Conservation (phyloP, 805 yeast genomes). For the Kazachstania viticola region DNA sequence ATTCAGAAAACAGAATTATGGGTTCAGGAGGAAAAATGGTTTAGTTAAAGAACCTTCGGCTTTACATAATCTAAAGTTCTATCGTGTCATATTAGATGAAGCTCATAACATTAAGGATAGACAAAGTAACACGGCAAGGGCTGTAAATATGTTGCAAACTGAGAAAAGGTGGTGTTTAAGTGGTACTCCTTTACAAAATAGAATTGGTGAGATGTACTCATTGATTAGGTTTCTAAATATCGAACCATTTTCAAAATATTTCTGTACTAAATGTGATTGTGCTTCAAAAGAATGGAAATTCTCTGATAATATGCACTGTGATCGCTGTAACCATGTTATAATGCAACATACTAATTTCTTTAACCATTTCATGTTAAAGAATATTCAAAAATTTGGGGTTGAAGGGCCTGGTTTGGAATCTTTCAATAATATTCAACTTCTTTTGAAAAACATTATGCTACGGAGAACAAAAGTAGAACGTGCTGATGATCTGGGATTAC, state of each 20-base stretch:
- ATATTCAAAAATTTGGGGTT: conserved; percentile 77
- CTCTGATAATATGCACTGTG: conserved; percentile 74
- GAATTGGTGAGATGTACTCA: conserved; percentile 94
- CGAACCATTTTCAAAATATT: conserved; percentile 80
- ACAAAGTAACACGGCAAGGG: conserved; percentile 84
- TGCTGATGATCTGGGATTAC: conserved; percentile 94
- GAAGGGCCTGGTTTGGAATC: conserved; percentile 73
- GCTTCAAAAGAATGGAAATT: conserved; percentile 75
- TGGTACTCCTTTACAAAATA: conserved; percentile 93
- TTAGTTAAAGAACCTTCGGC: conserved; percentile 64
- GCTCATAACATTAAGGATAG: conserved; percentile 97
- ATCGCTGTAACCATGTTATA: conserved; percentile 77
- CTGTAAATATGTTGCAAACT: conserved; percentile 66
- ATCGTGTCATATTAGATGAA: conserved; percentile 85
- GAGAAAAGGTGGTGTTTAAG: conserved; percentile 81
- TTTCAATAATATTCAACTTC: conserved; percentile 61
- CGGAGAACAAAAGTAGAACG: conserved; percentile 92
- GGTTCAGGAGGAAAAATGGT: conserved; percentile 65
- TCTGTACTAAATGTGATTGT: conserved; percentile 90
- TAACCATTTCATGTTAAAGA: conserved; percentile 90
- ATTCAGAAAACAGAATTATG: conserved; percentile 70
- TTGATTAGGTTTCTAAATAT: conserved; percentile 73
- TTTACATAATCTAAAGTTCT: conserved; percentile 63
- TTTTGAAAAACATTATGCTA: conserved; percentile 74
- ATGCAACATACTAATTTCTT: conserved; percentile 94